A percentile compares a stretch with the other conserved stretches of the same genome.
phyloP scores from a whole-genome alignment of 1,284 basidiomycete species.

The Irpex lacteus region DNA sequence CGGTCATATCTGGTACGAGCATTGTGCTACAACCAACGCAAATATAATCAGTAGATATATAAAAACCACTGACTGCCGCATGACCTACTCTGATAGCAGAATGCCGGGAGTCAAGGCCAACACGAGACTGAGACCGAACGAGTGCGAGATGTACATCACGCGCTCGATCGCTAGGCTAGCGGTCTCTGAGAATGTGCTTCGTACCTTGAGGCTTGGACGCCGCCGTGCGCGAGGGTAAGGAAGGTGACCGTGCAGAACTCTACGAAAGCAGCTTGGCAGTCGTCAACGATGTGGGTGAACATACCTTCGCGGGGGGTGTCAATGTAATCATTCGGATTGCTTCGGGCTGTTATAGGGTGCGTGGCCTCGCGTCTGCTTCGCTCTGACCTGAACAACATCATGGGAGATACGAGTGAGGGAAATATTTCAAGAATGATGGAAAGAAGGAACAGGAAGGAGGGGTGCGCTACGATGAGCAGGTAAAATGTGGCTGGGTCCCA shows the following conservation, averaged over 20 bases:
- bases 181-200: conserved; percentile 23
- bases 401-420: not conserved
- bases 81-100: conserved; percentile 51
- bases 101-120: conserved; percentile 59
- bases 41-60: conserved; percentile 6
- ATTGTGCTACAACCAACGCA: conserved; percentile 36
- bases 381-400: conserved; percentile 8
- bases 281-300: conserved; percentile 26
- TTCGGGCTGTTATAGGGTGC: conserved; percentile 10
- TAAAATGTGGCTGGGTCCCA: not conserved
- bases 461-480: not conserved
- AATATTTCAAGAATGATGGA: not conserved
- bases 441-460: not conserved
- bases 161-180: conserved; percentile 35
- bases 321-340: not conserved
- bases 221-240: conserved; percentile 57
- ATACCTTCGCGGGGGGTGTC: not conserved
- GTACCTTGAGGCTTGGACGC: conserved; percentile 45
- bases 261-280: conserved; percentile 44
- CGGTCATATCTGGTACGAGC: conserved; percentile 40
- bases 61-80: not conserved
- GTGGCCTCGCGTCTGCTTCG: not conserved
- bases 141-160: conserved; percentile 56
- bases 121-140: conserved; percentile 64
- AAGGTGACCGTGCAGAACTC: conserved; percentile 60